Conservation (phyloP, 129 eudicot species). For the Escallonia herrerae region DNA sequence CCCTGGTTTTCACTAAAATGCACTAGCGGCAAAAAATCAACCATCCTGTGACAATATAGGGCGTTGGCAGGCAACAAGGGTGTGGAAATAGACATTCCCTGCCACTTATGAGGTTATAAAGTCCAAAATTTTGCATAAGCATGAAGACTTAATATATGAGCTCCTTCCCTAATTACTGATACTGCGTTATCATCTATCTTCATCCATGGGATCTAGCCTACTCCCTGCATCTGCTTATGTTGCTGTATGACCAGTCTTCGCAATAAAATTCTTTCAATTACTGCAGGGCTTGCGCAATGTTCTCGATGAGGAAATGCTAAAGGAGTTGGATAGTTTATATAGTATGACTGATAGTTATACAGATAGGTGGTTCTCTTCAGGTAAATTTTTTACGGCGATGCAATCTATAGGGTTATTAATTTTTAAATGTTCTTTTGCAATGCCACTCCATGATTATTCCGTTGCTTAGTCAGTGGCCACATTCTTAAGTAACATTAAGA, state of each 20-base stretch:
- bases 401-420: not conserved
- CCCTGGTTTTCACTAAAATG: no score
- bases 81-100: no score
- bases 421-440: no score
- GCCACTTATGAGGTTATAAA: no score
- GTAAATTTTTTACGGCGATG: slow-evolving; percentile 28
- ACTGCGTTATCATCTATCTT: not conserved
- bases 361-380: slow-evolving; percentile 87
- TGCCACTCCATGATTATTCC: not conserved
- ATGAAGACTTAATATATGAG: not conserved
- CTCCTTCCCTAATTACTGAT: not conserved
- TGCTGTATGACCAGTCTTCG: not conserved
- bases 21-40: no score
- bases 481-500: not conserved
- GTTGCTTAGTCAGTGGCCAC: not conserved
- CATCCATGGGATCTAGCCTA: not conserved
- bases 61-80: no score
- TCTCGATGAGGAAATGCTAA: slow-evolving; percentile 52
- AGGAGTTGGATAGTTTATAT: slow-evolving; percentile 66
- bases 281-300: slow-evolving; percentile 72
- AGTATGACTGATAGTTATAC: slow-evolving; percentile 66
- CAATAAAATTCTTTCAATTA: not conserved
- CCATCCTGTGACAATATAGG: no score
- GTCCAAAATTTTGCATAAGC: no score
- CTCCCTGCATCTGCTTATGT: no score